phyloP scores from a whole-genome alignment of 345 rosid genomes.

The Hibiscus syriacus region DNA sequence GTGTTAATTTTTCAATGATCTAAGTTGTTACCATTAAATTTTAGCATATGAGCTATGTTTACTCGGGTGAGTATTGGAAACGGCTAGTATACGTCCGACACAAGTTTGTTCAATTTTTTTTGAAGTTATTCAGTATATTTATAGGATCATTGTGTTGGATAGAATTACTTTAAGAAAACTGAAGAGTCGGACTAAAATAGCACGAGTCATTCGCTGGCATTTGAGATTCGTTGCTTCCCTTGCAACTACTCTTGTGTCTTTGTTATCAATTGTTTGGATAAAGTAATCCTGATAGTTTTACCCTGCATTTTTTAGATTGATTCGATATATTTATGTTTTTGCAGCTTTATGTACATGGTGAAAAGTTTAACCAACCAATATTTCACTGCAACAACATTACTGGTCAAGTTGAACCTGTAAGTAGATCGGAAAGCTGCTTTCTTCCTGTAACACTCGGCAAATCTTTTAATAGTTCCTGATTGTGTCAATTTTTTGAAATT shows the following conservation, averaged over 20 bases:
- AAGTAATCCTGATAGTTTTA: background rate
- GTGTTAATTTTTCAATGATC: background rate
- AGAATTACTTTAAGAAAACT: background rate
- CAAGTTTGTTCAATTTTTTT: background rate
- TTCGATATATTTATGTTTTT: background rate
- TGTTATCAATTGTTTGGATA: background rate
- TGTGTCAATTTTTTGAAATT: background rate
- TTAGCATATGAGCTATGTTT: background rate
- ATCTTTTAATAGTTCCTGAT: background rate
- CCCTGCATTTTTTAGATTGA: background rate
- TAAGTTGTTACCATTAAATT: background rate
- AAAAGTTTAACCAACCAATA: slow-evolving; percentile 94
- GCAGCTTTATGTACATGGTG: slow-evolving; percentile 79
- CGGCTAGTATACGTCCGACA: background rate
- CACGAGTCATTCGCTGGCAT: background rate
- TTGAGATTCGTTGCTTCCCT: background rate
- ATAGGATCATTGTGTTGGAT: background rate
- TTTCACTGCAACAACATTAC: slow-evolving; percentile 88
- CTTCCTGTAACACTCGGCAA: background rate
- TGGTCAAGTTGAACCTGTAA: slow-evolving; percentile 92
- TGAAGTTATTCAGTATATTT: background rate
- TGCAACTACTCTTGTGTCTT: background rate
- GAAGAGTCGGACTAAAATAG: background rate
- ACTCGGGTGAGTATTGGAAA: background rate
- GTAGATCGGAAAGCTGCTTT: slow-evolving; percentile 20